Evolutionary conservation across 768 basidiomycete species (phyloP).

Genomic region (Coprinopsis cinerea): DNA sequence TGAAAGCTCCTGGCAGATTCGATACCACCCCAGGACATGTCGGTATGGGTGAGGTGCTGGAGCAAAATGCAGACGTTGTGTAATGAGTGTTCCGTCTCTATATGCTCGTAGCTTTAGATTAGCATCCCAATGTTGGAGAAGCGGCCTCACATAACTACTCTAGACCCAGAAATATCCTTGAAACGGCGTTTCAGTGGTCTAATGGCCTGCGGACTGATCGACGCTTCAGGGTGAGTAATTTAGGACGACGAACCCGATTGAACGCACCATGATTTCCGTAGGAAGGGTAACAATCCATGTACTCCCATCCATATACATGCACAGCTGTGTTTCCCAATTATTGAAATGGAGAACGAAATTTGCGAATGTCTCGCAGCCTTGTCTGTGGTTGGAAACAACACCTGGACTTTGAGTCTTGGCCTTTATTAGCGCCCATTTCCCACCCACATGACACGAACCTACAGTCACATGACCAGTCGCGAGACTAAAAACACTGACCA

Average conservation of each 20-base stretch:
- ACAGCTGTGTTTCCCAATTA: neutral
- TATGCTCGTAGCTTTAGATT: slow-evolving; percentile 8
- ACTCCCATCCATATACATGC: slow-evolving; percentile 53
- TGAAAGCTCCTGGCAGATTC: slow-evolving; percentile 61
- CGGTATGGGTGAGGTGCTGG: slow-evolving; percentile 56
- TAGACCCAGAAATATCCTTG: slow-evolving; percentile 55
- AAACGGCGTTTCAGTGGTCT: slow-evolving; percentile 61
- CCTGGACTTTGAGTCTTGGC: neutral
- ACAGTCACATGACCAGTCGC: too few relatives aligned
- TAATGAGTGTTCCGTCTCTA: slow-evolving; percentile 84
- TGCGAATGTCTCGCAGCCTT: neutral
- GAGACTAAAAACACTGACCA: too few relatives aligned
- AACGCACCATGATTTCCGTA: slow-evolving; percentile 58
- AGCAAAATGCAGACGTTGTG: slow-evolving; percentile 74
- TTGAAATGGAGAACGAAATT: neutral
- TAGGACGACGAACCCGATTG: neutral
- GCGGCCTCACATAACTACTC: slow-evolving; percentile 60
- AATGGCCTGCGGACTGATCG: slow-evolving; percentile 56
- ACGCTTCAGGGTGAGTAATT: neutral
- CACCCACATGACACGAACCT: too few relatives aligned
- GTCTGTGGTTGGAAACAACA: too few relatives aligned
- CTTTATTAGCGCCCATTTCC: too few relatives aligned
- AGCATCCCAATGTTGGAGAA: slow-evolving; percentile 7
- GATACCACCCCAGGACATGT: slow-evolving; percentile 78
- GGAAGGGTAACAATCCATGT: slow-evolving; percentile 60